Base-by-base conservation (phyloP, 805 yeast species). In the Candida succiphila region DNA sequence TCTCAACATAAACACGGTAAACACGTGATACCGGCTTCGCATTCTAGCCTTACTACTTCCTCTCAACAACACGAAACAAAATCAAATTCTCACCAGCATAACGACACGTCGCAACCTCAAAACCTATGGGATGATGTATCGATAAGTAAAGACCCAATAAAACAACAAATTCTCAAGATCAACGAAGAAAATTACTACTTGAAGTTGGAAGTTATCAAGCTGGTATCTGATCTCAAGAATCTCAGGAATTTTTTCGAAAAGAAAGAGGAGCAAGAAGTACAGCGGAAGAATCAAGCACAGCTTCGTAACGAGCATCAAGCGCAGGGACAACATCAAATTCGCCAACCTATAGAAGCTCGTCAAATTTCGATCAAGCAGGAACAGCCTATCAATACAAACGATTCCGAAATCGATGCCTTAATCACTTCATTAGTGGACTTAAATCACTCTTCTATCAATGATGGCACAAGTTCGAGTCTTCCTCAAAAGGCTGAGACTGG, bases 171-270 rank as follows among this genome's bases (percentile, higher is more conserved):
- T n/a, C 37, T 57, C 30, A 57, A 58, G 31, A 60, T 66, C 31
- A 64, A 63, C 36, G 65, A 64, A 38, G 73, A 67, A 37, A 67
- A 67, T 41, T 59, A 61, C 38, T 51, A 52, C 29, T 42, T 67
- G 27, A 67, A 66, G 45, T 39, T 58, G 24, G 67, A 67, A 40
- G 61, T 67, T 6, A 61, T 67, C 10, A 61, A 58, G 36, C 49
- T 67, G 7, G 72, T 67, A 4, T 53, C 65, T 9, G 67, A 63
- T 39, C 49, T 67, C 44, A 66, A 65, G 38, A 38, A 45, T 14
- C 37, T 66, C 25, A 55, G 61, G 32, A 37, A 37, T 15, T 23
- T 13, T 14, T 15, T 15, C 7, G 28, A 25, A 6, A 7, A 21
- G 23, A 7, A 21, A 21, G 16, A 14, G 4, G 16, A 25, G 22